Conservation (phyloP, 352 stramenopile genomes). For the Globisporangium cylindrosporum region DNA sequence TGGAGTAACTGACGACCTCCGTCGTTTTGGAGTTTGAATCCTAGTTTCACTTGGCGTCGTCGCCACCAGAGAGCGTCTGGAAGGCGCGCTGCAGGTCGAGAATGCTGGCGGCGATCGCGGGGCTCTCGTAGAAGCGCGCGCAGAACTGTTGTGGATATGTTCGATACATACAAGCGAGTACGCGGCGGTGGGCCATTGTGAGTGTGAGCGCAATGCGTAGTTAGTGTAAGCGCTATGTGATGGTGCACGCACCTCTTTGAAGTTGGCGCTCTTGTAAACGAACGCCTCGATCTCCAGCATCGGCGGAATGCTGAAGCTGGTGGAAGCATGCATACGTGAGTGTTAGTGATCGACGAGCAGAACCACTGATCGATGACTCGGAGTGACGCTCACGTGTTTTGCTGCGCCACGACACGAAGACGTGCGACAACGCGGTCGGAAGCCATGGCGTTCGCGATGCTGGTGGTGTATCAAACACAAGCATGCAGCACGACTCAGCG, state of each 20-base stretch:
- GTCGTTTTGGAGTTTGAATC: constrained; percentile 7
- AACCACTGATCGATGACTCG: too few species aligned
- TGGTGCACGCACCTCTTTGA: constrained; percentile 48
- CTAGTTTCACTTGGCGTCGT: constrained; percentile 13
- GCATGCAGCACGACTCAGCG: background rate
- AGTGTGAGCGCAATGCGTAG: background rate
- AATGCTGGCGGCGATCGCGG: constrained; percentile 29
- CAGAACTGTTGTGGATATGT: constrained; percentile 33
- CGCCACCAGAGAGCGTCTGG: constrained; percentile 22
- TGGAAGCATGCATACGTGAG: background rate
- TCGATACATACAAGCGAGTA: background rate
- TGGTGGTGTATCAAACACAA: constrained; percentile 10
- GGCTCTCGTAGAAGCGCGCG: constrained; percentile 45
- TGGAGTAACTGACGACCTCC: background rate
- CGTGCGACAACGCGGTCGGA: constrained; percentile 46
- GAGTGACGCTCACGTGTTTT: constrained; percentile 30
- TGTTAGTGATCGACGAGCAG: too few species aligned
- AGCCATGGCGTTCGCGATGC: constrained; percentile 43
- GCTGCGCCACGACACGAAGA: constrained; percentile 44
- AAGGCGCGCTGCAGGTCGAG: constrained; percentile 46
- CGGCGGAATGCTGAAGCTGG: constrained; percentile 43
- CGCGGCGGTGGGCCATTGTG: too few species aligned
- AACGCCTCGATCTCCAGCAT: constrained; percentile 51
- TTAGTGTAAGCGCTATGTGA: background rate
- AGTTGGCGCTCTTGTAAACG: constrained; percentile 47